Evolutionary conservation across 1,284 basidiomycete genomes (phyloP).

Genomic region (Xerocomus amazonicus): DNA sequence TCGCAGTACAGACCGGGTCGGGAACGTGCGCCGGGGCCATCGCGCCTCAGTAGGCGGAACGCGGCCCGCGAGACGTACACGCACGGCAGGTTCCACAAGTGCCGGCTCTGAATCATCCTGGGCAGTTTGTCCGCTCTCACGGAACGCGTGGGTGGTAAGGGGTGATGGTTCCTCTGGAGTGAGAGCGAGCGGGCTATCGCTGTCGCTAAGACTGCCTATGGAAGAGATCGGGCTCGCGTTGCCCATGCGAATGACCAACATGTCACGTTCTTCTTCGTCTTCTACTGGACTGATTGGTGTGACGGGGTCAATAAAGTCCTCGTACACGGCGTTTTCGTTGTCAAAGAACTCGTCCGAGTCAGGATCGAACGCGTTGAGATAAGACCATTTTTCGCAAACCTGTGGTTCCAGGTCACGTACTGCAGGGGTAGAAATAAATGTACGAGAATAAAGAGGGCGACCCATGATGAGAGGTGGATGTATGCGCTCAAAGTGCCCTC

Average conservation of each 20-base stretch:
- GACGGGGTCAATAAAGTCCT: conserved; percentile 55
- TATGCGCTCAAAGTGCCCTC: too few species aligned
- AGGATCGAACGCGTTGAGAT: conserved; percentile 70
- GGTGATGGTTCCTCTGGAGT: conserved; percentile 38
- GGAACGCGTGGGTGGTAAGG: conserved; percentile 36
- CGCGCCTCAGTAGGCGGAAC: not conserved
- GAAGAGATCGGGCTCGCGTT: conserved; percentile 30
- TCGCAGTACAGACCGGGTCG: conserved; percentile 5
- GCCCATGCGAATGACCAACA: conserved; percentile 29
- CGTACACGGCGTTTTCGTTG: conserved; percentile 56
- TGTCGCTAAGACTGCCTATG: conserved; percentile 38
- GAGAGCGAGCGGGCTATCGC: conserved; percentile 41
- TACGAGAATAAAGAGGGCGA: conserved; percentile 60
- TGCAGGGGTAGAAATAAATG: conserved; percentile 38
- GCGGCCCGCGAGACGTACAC: conserved; percentile 25
- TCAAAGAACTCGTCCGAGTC: conserved; percentile 74
- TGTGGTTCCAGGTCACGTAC: conserved; percentile 48
- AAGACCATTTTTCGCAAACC: conserved; percentile 58
- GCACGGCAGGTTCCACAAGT: conserved; percentile 19
- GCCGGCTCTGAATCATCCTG: conserved; percentile 8
- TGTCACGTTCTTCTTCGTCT: conserved; percentile 24
- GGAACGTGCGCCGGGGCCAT: not conserved
- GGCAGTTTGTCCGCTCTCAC: conserved; percentile 11
- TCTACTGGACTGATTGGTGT: conserved; percentile 1
- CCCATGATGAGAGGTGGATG: conserved; percentile 45